These are phyloP conservation scores for Pyrus hybrid DNA, from an alignment of 331 rosid genomes.

Conservation along the genomic window DNA sequence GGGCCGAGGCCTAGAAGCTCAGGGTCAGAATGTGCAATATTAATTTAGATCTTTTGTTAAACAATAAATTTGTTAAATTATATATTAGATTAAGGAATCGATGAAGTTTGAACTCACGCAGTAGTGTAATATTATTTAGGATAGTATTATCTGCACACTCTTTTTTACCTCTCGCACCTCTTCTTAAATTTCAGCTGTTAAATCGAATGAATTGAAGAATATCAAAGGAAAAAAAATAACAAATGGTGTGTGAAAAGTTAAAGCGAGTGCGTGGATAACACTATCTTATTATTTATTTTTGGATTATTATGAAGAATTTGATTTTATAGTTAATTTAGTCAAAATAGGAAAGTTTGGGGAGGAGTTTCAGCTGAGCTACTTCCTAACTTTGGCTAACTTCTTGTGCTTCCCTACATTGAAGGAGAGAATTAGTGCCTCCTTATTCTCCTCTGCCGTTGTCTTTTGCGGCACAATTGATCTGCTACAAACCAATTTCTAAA, in stretches of 20 bases:
- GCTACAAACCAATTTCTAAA: too few relatives aligned
- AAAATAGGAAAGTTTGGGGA: too few relatives aligned
- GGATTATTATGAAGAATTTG: too few relatives aligned
- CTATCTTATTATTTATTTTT: too few relatives aligned
- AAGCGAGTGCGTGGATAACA: too few relatives aligned
- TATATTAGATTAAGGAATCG: accelerated
- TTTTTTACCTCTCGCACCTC: too few relatives aligned
- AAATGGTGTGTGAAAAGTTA: too few relatives aligned
- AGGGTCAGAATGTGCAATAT: background rate
- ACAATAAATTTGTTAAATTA: accelerated
- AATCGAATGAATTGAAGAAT: accelerated
- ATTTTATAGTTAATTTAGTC: background rate
- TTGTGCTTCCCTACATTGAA: background rate
- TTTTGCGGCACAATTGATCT: background rate
- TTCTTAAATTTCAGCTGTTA: too few relatives aligned
- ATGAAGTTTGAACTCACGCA: accelerated
- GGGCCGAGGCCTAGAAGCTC: background rate
- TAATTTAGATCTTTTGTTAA: background rate
- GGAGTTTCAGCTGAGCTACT: background rate
- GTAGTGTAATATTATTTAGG: too few relatives aligned
- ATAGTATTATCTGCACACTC: too few relatives aligned
- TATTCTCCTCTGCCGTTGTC: background rate
- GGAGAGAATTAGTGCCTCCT: background rate
- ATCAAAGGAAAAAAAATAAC: too few relatives aligned
- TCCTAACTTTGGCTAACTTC: background rate